Evolutionary conservation across 805 yeast genomes (phyloP).

Genomic region (Grigorovia transvaalensis): DNA sequence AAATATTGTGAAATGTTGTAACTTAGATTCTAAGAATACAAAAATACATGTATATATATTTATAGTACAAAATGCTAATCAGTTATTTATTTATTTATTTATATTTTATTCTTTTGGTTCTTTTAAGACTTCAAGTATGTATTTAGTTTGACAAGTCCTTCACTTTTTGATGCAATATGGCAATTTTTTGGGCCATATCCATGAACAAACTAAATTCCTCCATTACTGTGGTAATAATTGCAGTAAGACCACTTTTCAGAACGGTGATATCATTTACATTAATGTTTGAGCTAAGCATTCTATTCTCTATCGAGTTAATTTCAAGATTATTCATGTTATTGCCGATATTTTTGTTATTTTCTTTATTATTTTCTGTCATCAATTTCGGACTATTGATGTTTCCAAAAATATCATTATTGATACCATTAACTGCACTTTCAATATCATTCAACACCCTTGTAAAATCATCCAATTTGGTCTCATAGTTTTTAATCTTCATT

Average conservation of each 20-base stretch:
- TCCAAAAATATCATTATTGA: conserved; percentile 37
- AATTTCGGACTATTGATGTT: not conserved
- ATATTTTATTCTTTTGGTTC: no score
- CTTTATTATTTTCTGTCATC: not conserved
- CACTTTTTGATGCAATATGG: conserved; percentile 53
- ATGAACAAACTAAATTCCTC: conserved; percentile 62
- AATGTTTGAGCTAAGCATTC: not conserved
- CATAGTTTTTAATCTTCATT: conserved; percentile 30
- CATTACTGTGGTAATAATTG: conserved; percentile 50
- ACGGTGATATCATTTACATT: conserved; percentile 9
- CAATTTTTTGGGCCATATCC: conserved; percentile 65
- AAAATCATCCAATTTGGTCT: conserved; percentile 40
- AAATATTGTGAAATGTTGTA: not conserved
- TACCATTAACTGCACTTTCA: conserved; percentile 53
- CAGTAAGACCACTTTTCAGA: conserved; percentile 31
- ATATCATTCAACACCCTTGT: conserved; percentile 39
- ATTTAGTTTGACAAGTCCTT: conserved; percentile 14
- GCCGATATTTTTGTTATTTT: no score
- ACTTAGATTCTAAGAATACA: no score
- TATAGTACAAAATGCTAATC: not conserved
- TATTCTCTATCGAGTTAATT: not conserved
- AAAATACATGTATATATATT: no score
- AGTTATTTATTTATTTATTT: no score
- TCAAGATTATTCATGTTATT: not conserved
- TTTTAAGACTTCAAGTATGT: no score